Base-by-base conservation (phyloP, 129 eudicot genomes). In the Saussurea involucrata region DNA sequence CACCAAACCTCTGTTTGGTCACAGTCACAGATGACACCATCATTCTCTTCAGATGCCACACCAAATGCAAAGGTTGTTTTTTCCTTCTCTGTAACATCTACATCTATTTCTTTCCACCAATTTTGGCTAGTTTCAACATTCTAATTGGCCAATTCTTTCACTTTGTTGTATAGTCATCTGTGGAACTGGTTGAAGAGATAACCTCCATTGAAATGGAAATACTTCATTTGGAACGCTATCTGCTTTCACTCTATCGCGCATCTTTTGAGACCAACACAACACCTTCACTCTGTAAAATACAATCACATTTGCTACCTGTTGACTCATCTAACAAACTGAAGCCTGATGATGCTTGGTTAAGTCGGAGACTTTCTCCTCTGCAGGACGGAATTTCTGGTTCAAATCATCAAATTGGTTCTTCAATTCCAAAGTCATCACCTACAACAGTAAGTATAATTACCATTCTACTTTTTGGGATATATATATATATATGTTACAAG, bases 171-270 rank as follows among this genome's bases (percentile, higher is more conserved):
- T 84, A 92, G 97, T 87, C 97, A 34, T 87, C 96, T 37, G 83
- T 76, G 29, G 96, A 92, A 60, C 80, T 92, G 87, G 84, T 89
- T 84, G 81, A 87, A 76, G 96, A 92, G 79, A 92, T 92, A 44
- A 74, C 86, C 8, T 46, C 76, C 24, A 84, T 89, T 65, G 97
- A 89, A 85, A 82, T 73, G 42, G 96, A 92, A 84, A 92, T 92
- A 74, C 66, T 80, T 72, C 86, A 67, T 76, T 76, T 92, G 90
- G 97, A 92, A 79, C 74, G 88, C 0, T 81, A 87, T 81, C 86
- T 92, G 65, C 97, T 92, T 42, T 87, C 92, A 27, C 89, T 92
- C 33, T 92, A 89, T 65, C 86, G 89, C 44, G 78, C 86, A 63
- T 85, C 91, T 73, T 89, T 89, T 78, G 84, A 86, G 46, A 37